phyloP scores from a whole-genome alignment of 2,329 filamentous ascomycete species.

The Colletotrichum karsti region DNA sequence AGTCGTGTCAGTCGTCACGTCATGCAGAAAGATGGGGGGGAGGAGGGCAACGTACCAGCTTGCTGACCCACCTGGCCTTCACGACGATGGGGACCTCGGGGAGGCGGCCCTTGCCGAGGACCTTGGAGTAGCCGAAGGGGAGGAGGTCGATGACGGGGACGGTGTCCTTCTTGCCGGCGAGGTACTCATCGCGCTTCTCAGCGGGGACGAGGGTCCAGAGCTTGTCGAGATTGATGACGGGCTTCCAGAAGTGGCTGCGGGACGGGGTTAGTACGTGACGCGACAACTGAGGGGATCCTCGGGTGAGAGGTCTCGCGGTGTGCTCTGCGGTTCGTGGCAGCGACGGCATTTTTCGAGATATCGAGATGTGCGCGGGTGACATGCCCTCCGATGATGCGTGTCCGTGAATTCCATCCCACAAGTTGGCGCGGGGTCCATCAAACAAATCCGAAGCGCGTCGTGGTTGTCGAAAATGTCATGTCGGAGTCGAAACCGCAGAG shows the following conservation, averaged over 20 bases:
- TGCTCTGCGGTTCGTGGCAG: neutral
- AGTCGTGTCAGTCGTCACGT: neutral
- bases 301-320: neutral
- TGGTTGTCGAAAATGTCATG: neutral
- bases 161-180: slow-evolving; percentile 86
- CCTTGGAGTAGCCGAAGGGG: slow-evolving; percentile 96
- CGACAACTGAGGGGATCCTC: neutral
- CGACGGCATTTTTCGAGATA: no score
- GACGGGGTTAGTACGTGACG: slow-evolving; percentile 2
- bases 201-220: slow-evolving; percentile 94
- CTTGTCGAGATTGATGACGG: slow-evolving; percentile 99
- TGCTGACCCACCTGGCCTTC: slow-evolving; percentile 93
- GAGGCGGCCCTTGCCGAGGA: slow-evolving; percentile 97
- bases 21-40: no score
- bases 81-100: slow-evolving; percentile 94
- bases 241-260: slow-evolving; percentile 91
- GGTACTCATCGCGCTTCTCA: slow-evolving; percentile 93
- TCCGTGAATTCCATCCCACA: no score
- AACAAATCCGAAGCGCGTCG: neutral
- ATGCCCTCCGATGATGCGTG: no score
- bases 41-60: slow-evolving; percentile 57
- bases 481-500: neutral
- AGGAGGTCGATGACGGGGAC: slow-evolving; percentile 98
- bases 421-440: no score
- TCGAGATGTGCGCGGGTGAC: no score